Percentiles rank a stretch among this genome's conserved stretches.
Conservation (phyloP, 2,329 filamentous ascomycete species). For the Bipolaris zeicola region DNA sequence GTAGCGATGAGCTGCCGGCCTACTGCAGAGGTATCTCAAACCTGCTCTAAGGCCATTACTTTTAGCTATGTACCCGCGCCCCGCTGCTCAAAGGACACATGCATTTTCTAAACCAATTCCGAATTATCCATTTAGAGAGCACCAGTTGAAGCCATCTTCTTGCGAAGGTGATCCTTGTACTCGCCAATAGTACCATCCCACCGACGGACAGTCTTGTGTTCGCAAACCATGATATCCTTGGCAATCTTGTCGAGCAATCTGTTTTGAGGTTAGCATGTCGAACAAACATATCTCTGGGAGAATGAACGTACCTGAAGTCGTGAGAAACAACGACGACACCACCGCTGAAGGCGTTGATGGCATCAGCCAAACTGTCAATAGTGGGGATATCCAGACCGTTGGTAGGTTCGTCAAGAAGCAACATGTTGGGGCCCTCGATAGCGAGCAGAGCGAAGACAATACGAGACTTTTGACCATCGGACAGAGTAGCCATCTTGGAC, state of each 20-base stretch:
- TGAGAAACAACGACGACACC: conserved; percentile 98
- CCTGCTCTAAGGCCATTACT: conserved; percentile 40
- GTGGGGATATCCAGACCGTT: conserved; percentile 99
- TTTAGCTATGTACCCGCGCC: conserved; percentile 33
- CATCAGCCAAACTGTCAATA: conserved; percentile 95
- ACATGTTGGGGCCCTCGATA: conserved; percentile 96
- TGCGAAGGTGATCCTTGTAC: conserved; percentile 98
- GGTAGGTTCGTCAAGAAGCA: conserved; percentile 96
- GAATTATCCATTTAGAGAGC: conserved; percentile 67
- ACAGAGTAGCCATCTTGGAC: conserved; percentile 95
- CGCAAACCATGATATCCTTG: conserved; percentile 99
- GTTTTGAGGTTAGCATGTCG: conserved; percentile 43
- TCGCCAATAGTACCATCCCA: conserved; percentile 91
- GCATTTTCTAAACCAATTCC: conserved; percentile 29
- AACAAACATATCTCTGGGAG: neutral
- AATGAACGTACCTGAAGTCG: conserved; percentile 84
- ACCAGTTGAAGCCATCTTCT: conserved; percentile 94
- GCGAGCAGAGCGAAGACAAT: conserved; percentile 97
- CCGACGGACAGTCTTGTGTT: conserved; percentile 89
- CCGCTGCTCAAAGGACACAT: conserved; percentile 35
- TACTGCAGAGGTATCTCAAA: conserved; percentile 39
- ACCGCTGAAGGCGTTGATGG: conserved; percentile 93
- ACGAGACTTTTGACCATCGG: conserved; percentile 96
- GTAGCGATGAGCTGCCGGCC: conserved; percentile 42
- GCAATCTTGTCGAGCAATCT: conserved; percentile 99